phyloP scores from a whole-genome alignment of 345 rosid genomes.

The Citrus cavaleriei region DNA sequence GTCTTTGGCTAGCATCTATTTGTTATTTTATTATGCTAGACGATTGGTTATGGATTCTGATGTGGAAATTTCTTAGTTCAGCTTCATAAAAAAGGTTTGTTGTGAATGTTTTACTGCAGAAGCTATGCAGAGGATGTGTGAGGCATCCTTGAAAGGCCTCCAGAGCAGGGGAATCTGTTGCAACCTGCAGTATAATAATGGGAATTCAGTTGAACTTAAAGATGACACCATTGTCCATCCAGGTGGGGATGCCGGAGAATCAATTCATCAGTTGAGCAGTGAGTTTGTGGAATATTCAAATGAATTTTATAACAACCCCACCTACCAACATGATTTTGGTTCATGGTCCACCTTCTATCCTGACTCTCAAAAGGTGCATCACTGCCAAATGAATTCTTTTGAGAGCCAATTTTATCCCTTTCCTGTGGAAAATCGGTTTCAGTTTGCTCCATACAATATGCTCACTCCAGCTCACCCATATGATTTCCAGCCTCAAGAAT shows the following conservation, averaged over 20 bases:
- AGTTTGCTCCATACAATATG: conserved; percentile 30
- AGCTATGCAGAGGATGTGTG: conserved; percentile 43
- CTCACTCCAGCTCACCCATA: conserved; percentile 29
- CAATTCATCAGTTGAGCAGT: conserved; percentile 25
- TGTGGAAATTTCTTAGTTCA: not conserved
- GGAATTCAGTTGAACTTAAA: conserved; percentile 41
- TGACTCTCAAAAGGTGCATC: conserved; percentile 39
- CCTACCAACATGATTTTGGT: conserved; percentile 34
- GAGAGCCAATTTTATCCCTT: conserved; percentile 41
- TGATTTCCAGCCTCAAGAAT: conserved; percentile 23
- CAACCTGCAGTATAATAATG: conserved; percentile 21
- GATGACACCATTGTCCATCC: conserved; percentile 25
- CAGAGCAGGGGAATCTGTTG: conserved; percentile 39
- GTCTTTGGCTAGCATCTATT: not conserved
- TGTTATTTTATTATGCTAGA: not conserved
- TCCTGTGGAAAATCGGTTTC: conserved; percentile 42
- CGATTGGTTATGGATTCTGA: not conserved
- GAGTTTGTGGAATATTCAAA: conserved; percentile 34
- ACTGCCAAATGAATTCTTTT: conserved; percentile 33
- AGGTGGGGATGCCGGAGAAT: conserved; percentile 31
- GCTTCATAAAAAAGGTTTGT: not conserved
- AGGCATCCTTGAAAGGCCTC: conserved; percentile 52
- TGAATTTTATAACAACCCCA: conserved; percentile 36
- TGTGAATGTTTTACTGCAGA: conserved; percentile 24
- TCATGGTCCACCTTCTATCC: conserved; percentile 41